Base-by-base conservation (phyloP, 306 rosid genomes). In the Corylus heterophylla region DNA sequence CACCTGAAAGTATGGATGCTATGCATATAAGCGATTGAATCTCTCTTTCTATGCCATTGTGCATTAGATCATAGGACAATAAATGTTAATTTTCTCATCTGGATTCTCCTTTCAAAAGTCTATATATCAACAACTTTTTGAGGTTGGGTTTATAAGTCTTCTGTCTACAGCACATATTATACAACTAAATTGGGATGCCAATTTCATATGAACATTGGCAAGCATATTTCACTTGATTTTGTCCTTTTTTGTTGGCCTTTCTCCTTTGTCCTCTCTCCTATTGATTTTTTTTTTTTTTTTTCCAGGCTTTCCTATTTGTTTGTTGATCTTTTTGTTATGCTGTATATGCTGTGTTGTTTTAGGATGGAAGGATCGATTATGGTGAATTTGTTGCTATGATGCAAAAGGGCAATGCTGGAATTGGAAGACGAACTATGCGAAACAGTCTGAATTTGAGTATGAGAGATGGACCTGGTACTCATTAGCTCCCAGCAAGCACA, bases 341-440 rank as follows among this genome's bases (percentile, higher is more conserved):
- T 84, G 51, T 59, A 11, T 71, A 64, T 79, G 25, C 25, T 22
- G 22, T 58, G 69, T 61, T 75, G 50, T 80, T 77, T 77, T 80
- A 94, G 98, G 98, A 94, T 82, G 98, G 98, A 85, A 90, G 96
- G 81, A 94, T 94, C 12, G 98, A 94, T 83, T 94, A 94, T 52
- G 88, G 98, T 74, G 98, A 94, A 79, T 94, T 94, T 81, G 92
- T 89, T 69, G 98, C 98, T 73, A 94, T 94, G 71, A 52, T 79
- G 35, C 35, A 31, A 31, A 31, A 31, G 35, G 35, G 35, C 35
- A 31, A 31, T 31, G 87, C 87, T 55, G 92, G 92, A 69, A 61
- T 94, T 70, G 98, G 98, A 84, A 90, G 98, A 84, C 90, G 98
- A 89, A 94, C 97, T 49, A 92, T 94, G 94, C 87, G 97, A 68